Percentiles rank a stretch among this genome's conserved stretches.
Evolutionary conservation across 1,284 basidiomycete species (phyloP).

Genomic region (Leccinum griseonigrum): DNA sequence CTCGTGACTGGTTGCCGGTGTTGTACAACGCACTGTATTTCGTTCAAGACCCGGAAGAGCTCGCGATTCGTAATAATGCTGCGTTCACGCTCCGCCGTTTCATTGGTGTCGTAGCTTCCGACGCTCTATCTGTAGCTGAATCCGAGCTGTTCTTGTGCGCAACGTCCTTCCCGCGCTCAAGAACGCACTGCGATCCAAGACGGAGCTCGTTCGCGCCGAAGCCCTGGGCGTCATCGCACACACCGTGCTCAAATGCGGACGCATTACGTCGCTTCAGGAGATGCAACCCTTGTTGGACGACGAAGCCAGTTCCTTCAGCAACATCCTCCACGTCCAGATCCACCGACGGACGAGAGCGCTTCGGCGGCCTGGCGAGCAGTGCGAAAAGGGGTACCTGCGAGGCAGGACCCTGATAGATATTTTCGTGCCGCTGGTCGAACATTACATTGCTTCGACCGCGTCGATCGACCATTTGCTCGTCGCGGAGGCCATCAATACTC

Average conservation of each 20-base stretch:
- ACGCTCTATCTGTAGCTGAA: conserved; percentile 21
- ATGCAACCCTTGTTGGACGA: conserved; percentile 87
- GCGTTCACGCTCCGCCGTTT: conserved; percentile 78
- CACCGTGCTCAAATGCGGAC: conserved; percentile 66
- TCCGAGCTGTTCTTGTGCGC: conserved; percentile 57
- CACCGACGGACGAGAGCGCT: conserved; percentile 91
- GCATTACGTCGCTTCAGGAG: conserved; percentile 68
- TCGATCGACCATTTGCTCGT: conserved; percentile 89
- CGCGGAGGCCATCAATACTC: conserved; percentile 83
- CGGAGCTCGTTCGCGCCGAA: conserved; percentile 87
- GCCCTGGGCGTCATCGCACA: conserved; percentile 79
- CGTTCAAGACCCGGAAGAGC: conserved; percentile 87
- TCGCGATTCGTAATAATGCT: conserved; percentile 86
- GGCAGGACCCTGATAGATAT: conserved; percentile 80
- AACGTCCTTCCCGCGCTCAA: conserved; percentile 81
- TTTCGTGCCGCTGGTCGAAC: conserved; percentile 84
- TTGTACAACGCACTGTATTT: conserved; percentile 85
- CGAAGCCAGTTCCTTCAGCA: conserved; percentile 97
- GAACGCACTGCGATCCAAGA: conserved; percentile 75
- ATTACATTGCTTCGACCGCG: conserved; percentile 72
- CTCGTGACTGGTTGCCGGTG: conserved; percentile 78
- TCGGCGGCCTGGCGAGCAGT: conserved; percentile 80
- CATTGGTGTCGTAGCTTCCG: conserved; percentile 50
- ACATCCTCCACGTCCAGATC: conserved; percentile 92
- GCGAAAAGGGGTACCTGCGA: conserved; percentile 65